Base-by-base conservation (phyloP, 1,284 basidiomycete species). In the Peniophora sp. region DNA sequence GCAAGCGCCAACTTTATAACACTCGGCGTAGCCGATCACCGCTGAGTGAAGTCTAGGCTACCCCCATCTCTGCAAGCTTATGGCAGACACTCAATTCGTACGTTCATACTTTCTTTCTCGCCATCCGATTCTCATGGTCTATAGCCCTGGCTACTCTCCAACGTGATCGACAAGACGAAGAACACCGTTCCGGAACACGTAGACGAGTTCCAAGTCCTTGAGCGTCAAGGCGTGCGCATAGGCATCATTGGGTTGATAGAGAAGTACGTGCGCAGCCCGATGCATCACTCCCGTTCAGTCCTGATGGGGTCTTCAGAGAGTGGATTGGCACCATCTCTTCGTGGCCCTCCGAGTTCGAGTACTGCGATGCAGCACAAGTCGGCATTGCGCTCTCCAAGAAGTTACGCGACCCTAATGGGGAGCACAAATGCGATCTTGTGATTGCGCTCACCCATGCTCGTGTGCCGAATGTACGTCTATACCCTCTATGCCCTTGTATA, bases 321-420 rank as follows among this genome's bases (percentile, higher is more conserved):
- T 95, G 91, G 91, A 92, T 93, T 50, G 77, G 78, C 3, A 93
- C 91, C 0, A 85, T 95, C 3, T 76, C 90, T 0, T 81, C 86
- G 2, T 94, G 90, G 85, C 91, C 90, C 0, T 55, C 78, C 2
- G 79, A 74, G 55, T 94, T 89, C 65, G 66, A 74, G 49, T 87
- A 88, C 63, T 74, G 69, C 49, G 78, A 85, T 36, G 88, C 90
- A 85, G 69, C 70, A 12, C 75, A 85, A 50, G 76, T 78, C 2
- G 84, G 80, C 1, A 59, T 78, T 14, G 72, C 79, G 32, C 75
- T 93, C 8, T 93, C 90, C 0, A 71, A 74, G 54, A 69, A 76
- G 42, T 74, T 95, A 6, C 79, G 92, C 10, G 84, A 91, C 64
- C 85, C 86, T 0, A 56, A 73, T 0, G 87, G 85, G 11, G 74